These are phyloP conservation scores for maize (Zea mays) DNA, from an alignment of 176 grass and related monocot species.

Conservation along the genomic window Zm-B73-REFERENCE-NAM-5.0 NC_050098.1:156839501-156840000, in stretches of 20 bases:
- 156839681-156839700: not conserved
- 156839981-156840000: constrained; percentile 44
- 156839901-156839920: constrained; percentile 63
- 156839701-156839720: not conserved
- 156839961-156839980: constrained; percentile 39
- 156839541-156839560: not conserved
- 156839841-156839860: constrained; percentile 87
- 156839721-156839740: not conserved
- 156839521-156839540: not conserved
- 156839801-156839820: not conserved
- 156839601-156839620: not conserved
- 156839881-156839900: constrained; percentile 76
- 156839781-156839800: not conserved
- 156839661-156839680: not conserved
- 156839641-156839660: not conserved
- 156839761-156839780: not conserved
- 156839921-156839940: constrained; percentile 52
- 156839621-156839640: not conserved
- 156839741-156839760: not conserved
- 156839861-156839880: constrained; percentile 80
- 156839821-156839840: constrained; percentile 95
- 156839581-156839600: not conserved
- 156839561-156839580: not conserved
- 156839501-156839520: not conserved
- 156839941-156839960: constrained; percentile 26